Evolutionary conservation across 1,284 basidiomycete species (phyloP), one percentile per base, ranked within the genome.

Genomic region (Phellinidium pouzarii): DNA sequence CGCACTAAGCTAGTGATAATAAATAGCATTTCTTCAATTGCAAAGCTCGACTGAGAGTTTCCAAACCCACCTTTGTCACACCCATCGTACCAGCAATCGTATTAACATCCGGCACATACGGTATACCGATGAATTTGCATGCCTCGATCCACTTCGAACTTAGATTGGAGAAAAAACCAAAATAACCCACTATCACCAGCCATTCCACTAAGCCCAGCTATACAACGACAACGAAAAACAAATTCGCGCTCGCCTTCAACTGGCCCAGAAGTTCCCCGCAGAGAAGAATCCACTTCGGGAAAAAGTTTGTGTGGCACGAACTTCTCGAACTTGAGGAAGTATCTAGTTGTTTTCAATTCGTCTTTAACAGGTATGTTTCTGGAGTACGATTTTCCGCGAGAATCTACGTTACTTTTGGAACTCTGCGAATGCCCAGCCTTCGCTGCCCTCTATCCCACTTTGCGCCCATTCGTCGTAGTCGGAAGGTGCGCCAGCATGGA

Each of bases 391-490:
- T 11, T 8, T 38, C 5, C 19, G 19, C 19, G 19, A n/a, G 22
- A 19, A 27, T 38, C 14, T n/a, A 14, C 55, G 68, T 44, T 60
- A 78, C 79, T 65, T 61, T 50, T 69, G 65, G 53, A 87, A 70
- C 44, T 78, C 73, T 42, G 73, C 66, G 75, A 79, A 86, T 14
- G 77, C 68, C 84, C 84, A 88, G 11, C 73, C 71, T 8, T 77
- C 54, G 8, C 68, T 66, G 19, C 68, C 76, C 53, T 82, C 78
- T n/a, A 72, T 74, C 17, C 70, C 70, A 27, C 78, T 70, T n/a
- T 66, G 59, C 0, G 76, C 80, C 77, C 82, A 86, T 62, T 86
- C 76, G 59, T 86, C 80, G 57, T 78, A 87, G 60, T 87, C 85
- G 0, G 76, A 76, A 1, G 84, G 82, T 4, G 80, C 73, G 17